Base-by-base conservation (phyloP, 768 basidiomycete species). In the Naganishia vaughanmartiniae region DNA sequence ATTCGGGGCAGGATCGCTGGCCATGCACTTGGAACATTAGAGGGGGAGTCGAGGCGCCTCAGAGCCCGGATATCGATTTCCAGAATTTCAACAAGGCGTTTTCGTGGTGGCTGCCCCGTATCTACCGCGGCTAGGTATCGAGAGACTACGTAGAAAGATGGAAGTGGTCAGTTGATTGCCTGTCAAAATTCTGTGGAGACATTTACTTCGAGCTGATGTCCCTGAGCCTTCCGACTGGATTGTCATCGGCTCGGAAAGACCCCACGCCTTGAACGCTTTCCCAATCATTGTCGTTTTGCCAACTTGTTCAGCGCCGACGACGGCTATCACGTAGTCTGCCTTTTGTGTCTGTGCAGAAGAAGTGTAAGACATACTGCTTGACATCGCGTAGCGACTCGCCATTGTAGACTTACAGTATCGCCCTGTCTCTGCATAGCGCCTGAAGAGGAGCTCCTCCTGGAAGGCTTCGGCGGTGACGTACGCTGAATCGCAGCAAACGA, bases 221-320 rank as follows among this genome's bases (percentile, higher is more conserved):
- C 2, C 17, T 11, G 58, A 17, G n/a, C 42, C 48, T 7, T 66
- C 67, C n/a, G 7, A n/a, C 24, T 56, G 30, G 0, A n/a, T 21
- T 21, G 57, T 15, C 26, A 54, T 30, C 17, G 48, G 34, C 46
- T 72, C 72, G 2, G 71, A 73, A 28, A 76, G 63, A 19, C 76
- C 76, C 78, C 87, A 88, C 2, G 85, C 83, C 73, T 86, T 87
- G 67, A 93, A 83, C 14, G 92, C 93, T 77, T 88, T 89, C 42
- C 84, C 84, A 72, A 96, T 90, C 60, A 92, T 85, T 2, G 87
- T 87, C 1, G 91, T 89, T 82, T 97, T 97, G 71, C 94, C 95
- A 71, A 90, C 92, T 39, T 88, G 86, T 46, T 85, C 80, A 15
- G 87, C 85, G 17, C 95, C 95, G 46, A 94, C 85, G 39, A 98